A percentile compares a stretch with the other conserved stretches of the same genome.
Conservation (phyloP, 352 stramenopile species). For the Globisporangium acanthophoron region DNA sequence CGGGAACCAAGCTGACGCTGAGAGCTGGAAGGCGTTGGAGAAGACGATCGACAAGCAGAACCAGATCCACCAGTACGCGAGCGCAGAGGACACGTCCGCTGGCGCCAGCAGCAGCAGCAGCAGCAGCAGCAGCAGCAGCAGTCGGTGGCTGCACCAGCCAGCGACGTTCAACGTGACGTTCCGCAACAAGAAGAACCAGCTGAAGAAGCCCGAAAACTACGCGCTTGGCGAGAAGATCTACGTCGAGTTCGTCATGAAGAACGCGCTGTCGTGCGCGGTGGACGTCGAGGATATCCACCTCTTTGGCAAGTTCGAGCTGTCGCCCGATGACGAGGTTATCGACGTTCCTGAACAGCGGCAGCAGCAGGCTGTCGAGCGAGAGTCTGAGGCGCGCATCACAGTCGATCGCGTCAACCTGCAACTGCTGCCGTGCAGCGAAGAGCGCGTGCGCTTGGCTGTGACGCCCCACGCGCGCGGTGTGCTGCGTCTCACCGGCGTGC, state of each 20-base stretch:
- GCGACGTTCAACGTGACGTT: conserved; percentile 48
- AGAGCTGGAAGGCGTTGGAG: conserved; percentile 59
- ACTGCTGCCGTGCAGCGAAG: conserved; percentile 69
- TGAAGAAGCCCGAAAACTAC: conserved; percentile 49
- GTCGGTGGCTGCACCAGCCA: conserved; percentile 45
- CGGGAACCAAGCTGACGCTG: conserved; percentile 42
- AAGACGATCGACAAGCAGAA: conserved; percentile 58
- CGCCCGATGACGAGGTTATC: conserved; percentile 22
- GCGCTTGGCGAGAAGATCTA: conserved; percentile 74
- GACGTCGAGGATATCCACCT: conserved; percentile 79
- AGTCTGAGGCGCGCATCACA: conserved; percentile 28
- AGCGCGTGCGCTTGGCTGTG: conserved; percentile 61
- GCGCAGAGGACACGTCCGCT: background rate
- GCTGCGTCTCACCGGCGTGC: conserved; percentile 60
- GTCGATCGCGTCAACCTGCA: conserved; percentile 74
- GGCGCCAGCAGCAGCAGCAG: conserved; percentile 4
- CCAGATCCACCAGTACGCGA: conserved; percentile 51
- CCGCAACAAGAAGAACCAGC: conserved; percentile 42
- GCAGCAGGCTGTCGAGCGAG: background rate
- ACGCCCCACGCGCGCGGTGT: conserved; percentile 53
- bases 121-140: conserved; percentile 6
- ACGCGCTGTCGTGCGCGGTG: conserved; percentile 76
- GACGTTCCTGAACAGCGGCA: conserved; percentile 33
- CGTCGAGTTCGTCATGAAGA: conserved; percentile 87
- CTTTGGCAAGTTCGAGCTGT: conserved; percentile 61